phyloP scores from a whole-genome alignment of 2,329 filamentous ascomycete species.

The Cladosporium sp. region DNA sequence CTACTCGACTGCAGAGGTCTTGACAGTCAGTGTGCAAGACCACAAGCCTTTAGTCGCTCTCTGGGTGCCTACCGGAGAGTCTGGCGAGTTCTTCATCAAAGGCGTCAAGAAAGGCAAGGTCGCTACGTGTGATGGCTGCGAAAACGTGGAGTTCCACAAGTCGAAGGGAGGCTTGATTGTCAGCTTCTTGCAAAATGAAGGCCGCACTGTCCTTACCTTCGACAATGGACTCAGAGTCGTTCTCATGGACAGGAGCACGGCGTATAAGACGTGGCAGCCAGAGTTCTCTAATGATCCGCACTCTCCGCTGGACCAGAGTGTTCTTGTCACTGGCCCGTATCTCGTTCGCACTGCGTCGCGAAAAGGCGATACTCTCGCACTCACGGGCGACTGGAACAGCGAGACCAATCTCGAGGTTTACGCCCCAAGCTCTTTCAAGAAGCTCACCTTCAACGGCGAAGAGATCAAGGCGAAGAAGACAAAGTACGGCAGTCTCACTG shows the following conservation, averaged over 20 bases:
- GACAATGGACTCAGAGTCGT: conserved; percentile 35
- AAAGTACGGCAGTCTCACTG: conserved; percentile 35
- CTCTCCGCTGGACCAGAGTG: conserved; percentile 35
- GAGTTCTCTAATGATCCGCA: conserved; percentile 37
- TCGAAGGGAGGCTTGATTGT: conserved; percentile 35
- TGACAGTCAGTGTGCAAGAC: conserved; percentile 42
- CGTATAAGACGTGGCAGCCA: conserved; percentile 38
- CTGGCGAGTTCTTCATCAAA: conserved; percentile 39
- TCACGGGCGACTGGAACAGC: conserved; percentile 35
- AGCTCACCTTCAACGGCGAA: conserved; percentile 37
- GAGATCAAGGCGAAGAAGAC: conserved; percentile 29
- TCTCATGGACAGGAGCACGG: conserved; percentile 35
- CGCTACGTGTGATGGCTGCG: conserved; percentile 38
- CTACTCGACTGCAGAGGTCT: conserved; percentile 54
- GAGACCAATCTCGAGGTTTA: conserved; percentile 37
- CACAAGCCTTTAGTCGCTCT: conserved; percentile 36
- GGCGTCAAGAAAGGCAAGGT: conserved; percentile 35
- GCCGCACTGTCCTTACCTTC: conserved; percentile 33
- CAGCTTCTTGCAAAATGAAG: conserved; percentile 30
- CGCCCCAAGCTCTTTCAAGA: conserved; percentile 24
- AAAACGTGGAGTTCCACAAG: conserved; percentile 40
- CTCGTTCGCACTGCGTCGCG: conserved; percentile 33
- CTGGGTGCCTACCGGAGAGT: conserved; percentile 37
- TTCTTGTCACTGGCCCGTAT: conserved; percentile 40
- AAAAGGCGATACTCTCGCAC: conserved; percentile 24